These are phyloP conservation scores for Didymosphaeria variabile DNA, from an alignment of 2,329 filamentous ascomycete genomes.

Conservation along the genomic window DNA sequence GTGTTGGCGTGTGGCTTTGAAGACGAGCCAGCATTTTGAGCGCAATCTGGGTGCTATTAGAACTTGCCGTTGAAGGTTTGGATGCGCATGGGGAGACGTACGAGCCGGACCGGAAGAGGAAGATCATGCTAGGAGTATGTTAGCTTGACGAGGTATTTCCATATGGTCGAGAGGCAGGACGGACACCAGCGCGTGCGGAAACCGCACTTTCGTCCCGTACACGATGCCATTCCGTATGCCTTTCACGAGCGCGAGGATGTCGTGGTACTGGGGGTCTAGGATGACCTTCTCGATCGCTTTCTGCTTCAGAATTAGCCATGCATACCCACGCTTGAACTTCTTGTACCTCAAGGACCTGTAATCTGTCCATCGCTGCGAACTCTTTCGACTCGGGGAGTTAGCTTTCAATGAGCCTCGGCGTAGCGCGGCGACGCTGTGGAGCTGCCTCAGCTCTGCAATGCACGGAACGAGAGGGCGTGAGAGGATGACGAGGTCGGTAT, in stretches of 20 bases:
- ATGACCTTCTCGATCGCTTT: slow-evolving; percentile 76
- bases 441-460: slow-evolving; percentile 6
- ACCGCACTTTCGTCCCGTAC: slow-evolving; percentile 96
- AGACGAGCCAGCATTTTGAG: slow-evolving; percentile 79
- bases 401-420: slow-evolving; percentile 35
- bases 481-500: background rate
- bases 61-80: slow-evolving; percentile 13
- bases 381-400: slow-evolving; percentile 16
- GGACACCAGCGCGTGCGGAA: slow-evolving; percentile 93
- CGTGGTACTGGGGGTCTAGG: slow-evolving; percentile 85
- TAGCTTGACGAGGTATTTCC: slow-evolving; percentile 3
- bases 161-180: slow-evolving; percentile 24
- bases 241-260: slow-evolving; percentile 86
- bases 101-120: slow-evolving; percentile 93
- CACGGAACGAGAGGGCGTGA: background rate
- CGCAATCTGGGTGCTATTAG: slow-evolving; percentile 61
- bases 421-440: slow-evolving; percentile 31
- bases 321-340: background rate
- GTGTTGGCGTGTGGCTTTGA: slow-evolving; percentile 88
- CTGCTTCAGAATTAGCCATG: slow-evolving; percentile 53
- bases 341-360: slow-evolving; percentile 45
- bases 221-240: slow-evolving; percentile 95
- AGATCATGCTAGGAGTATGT: slow-evolving; percentile 76
- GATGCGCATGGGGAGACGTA: slow-evolving; percentile 57
- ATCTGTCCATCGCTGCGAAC: slow-evolving; percentile 38